A percentile compares a stretch with the other conserved stretches of the same genome.
Evolutionary conservation across 176 grass and related monocot genomes (phyloP).

Genomic region (Cymbopogon citratus): DNA sequence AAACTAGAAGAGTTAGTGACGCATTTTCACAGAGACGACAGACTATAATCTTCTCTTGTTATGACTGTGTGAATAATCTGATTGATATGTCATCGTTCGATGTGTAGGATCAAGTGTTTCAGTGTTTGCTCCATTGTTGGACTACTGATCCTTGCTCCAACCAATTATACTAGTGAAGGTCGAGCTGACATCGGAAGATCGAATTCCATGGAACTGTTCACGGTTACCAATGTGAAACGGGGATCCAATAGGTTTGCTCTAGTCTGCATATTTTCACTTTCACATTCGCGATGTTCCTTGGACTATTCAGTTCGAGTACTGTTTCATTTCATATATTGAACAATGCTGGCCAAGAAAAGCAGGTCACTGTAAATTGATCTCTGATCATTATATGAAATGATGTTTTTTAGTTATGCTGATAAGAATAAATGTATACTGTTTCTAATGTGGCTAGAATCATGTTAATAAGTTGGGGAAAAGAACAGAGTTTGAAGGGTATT

Average conservation of each 20-base stretch:
- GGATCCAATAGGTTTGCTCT: constrained; percentile 59
- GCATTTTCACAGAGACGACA: background rate
- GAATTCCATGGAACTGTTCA: constrained; percentile 76
- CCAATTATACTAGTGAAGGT: constrained; percentile 51
- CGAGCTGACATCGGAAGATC: constrained; percentile 17
- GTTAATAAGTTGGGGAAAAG: background rate
- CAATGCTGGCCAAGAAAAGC: background rate
- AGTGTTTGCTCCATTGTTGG: constrained; percentile 69
- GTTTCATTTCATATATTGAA: background rate
- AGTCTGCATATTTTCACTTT: background rate
- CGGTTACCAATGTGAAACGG: constrained; percentile 55
- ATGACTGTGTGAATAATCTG: background rate
- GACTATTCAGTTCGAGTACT: background rate
- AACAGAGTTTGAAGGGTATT: background rate
- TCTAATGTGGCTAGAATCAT: background rate
- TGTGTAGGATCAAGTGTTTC: constrained; percentile 67
- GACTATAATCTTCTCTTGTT: background rate
- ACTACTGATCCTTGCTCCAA: constrained; percentile 62
- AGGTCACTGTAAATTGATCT: background rate
- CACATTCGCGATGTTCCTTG: background rate
- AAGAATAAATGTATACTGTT: background rate
- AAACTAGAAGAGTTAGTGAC: background rate
- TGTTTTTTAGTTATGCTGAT: background rate
- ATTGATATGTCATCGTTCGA: background rate
- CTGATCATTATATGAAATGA: background rate